Evolutionary conservation across 306 rosid genomes (phyloP).

Genomic region (Quercus rubra): DNA sequence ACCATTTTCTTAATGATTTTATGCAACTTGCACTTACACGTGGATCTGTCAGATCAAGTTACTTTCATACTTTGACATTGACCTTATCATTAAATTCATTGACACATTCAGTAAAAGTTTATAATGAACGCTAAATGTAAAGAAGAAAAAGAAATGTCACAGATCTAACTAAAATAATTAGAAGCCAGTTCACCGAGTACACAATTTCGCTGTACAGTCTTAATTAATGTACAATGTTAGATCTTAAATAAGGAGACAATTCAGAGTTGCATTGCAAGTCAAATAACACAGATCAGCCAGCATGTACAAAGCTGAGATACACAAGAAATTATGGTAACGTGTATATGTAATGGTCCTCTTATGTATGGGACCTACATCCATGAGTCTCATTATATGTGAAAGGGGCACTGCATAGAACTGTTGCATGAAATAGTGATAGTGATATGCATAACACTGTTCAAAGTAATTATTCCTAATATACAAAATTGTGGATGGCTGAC

Average conservation of each 20-base stretch:
- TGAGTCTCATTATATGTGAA: too few species aligned
- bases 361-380: too few species aligned
- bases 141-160: not conserved
- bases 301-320: not conserved
- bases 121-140: not conserved
- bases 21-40: not conserved
- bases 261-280: slow-evolving; percentile 4
- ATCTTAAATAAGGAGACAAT: not conserved
- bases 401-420: too few species aligned
- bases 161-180: not conserved
- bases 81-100: not conserved
- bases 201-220: not conserved
- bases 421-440: too few species aligned
- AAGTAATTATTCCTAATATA: slow-evolving; percentile 31
- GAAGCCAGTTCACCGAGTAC: not conserved
- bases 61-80: not conserved
- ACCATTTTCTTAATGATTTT: not conserved
- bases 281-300: slow-evolving; percentile 15
- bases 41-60: not conserved
- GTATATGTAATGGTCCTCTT: too few species aligned
- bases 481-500: slow-evolving; percentile 30
- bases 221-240: not conserved
- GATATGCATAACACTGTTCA: slow-evolving; percentile 29
- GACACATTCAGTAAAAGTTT: not conserved
- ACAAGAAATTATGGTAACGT: too few species aligned